phyloP scores from a whole-genome alignment of 2,329 filamentous ascomycete species.

The Stachybotrys echinatus region DNA sequence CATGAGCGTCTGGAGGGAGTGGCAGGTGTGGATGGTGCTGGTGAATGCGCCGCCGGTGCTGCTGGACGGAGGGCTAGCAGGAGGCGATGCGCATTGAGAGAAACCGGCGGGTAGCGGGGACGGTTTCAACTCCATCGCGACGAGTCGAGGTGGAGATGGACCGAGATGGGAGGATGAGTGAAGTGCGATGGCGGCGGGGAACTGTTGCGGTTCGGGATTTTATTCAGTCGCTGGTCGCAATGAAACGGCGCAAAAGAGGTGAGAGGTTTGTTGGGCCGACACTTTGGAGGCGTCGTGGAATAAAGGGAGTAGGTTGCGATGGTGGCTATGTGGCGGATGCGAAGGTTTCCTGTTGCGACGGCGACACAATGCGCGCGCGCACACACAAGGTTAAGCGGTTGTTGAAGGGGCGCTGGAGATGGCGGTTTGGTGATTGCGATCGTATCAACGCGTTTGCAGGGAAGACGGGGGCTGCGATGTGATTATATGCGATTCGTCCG shows the following conservation, averaged over 20 bases:
- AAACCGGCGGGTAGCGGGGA: slow-evolving; percentile 54
- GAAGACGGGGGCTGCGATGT: too few relatives aligned
- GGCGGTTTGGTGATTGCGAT: too few relatives aligned
- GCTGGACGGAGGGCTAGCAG: slow-evolving; percentile 47
- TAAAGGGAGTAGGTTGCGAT: too few relatives aligned
- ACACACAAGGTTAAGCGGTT: neutral
- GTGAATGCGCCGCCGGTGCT: slow-evolving; percentile 41
- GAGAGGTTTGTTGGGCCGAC: too few relatives aligned
- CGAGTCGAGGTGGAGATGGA: slow-evolving; percentile 3
- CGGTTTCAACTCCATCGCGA: slow-evolving; percentile 48
- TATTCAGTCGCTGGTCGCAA: too few relatives aligned
- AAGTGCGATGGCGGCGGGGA: too few relatives aligned
- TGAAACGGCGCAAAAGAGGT: too few relatives aligned
- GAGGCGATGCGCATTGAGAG: slow-evolving; percentile 42
- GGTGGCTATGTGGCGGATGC: too few relatives aligned
- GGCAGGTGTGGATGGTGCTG: slow-evolving; percentile 55
- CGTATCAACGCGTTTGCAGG: too few relatives aligned
- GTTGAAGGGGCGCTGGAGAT: too few relatives aligned
- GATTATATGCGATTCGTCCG: neutral
- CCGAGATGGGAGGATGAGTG: neutral
- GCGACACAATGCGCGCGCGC: neutral
- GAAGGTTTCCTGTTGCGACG: neutral
- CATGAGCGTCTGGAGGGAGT: slow-evolving; percentile 56
- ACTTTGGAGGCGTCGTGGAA: too few relatives aligned
- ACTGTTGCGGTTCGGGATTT: too few relatives aligned